These are phyloP conservation scores for Gloeopeniophorella convolvens DNA, from an alignment of 768 basidiomycete genomes.

Conservation along the genomic window DNA sequence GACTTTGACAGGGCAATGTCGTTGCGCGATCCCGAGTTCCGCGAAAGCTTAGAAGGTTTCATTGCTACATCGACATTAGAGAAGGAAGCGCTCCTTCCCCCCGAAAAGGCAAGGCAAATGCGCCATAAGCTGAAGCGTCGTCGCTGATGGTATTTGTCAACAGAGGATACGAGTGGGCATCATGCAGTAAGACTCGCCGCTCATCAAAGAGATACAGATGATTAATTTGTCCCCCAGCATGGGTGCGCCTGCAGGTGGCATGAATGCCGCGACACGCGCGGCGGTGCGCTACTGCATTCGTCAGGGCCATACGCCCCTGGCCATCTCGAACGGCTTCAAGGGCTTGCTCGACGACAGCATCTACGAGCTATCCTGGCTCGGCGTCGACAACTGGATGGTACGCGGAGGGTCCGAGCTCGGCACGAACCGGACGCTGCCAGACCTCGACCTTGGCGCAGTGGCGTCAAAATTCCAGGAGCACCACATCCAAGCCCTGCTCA, in stretches of 20 bases:
- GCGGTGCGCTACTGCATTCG: constrained; percentile 89
- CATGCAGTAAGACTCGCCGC: constrained; percentile 61
- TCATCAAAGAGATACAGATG: background rate
- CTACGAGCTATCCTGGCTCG: constrained; percentile 86
- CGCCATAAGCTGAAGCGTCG: background rate
- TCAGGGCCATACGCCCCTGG: constrained; percentile 90
- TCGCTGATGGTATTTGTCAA: background rate
- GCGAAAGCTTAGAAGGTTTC: constrained; percentile 85
- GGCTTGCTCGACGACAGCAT: constrained; percentile 89
- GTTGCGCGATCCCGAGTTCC: constrained; percentile 87
- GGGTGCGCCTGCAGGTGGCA: constrained; percentile 96
- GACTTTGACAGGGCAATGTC: constrained; percentile 86
- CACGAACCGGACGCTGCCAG: constrained; percentile 87
- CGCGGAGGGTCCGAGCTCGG: constrained; percentile 97
- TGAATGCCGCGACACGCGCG: constrained; percentile 96
- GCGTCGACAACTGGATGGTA: constrained; percentile 93
- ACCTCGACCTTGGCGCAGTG: constrained; percentile 78
- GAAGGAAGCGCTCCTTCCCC: constrained; percentile 27
- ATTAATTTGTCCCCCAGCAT: constrained; percentile 44
- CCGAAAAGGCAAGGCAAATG: constrained; percentile 25
- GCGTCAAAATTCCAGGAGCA: constrained; percentile 90
- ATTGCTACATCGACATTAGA: constrained; percentile 59
- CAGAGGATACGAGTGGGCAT: constrained; percentile 76
- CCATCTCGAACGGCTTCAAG: constrained; percentile 92
- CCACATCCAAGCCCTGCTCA: constrained; percentile 66